phyloP scores from a whole-genome alignment of 108 stramenopile genomes.

The Skeletonema potamos region DNA sequence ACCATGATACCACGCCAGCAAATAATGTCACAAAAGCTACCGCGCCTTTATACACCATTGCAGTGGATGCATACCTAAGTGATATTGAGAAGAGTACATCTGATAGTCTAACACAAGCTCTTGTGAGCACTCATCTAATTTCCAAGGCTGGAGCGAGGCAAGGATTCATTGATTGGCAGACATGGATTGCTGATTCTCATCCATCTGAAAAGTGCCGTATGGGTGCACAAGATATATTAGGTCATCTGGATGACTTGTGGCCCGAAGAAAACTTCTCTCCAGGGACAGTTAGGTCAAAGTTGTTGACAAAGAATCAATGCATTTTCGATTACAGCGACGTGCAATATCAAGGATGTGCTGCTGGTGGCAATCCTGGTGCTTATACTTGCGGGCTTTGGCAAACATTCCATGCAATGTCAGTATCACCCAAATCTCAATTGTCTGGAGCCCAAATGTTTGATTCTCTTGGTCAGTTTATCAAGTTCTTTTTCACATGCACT shows the following conservation, averaged over 20 bases:
- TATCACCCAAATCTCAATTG: no score
- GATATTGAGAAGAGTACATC: neutral
- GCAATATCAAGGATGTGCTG: neutral
- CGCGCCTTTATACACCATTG: neutral
- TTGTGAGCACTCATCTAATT: neutral
- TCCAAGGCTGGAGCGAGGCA: neutral
- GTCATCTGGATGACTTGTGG: neutral
- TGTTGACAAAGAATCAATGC: neutral
- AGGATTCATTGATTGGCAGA: neutral
- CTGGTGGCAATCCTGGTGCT: neutral
- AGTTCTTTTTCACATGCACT: slow-evolving; percentile 3
- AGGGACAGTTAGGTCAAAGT: neutral
- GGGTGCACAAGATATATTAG: neutral
- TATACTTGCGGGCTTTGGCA: neutral
- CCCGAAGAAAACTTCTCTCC: neutral
- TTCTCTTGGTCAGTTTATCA: neutral
- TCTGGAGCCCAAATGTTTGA: no score
- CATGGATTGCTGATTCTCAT: neutral
- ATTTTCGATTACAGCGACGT: neutral
- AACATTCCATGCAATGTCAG: neutral
- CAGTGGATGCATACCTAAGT: neutral
- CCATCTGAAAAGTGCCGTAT: neutral
- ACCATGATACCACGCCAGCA: neutral
- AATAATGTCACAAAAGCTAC: no score
- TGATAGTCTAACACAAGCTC: neutral